Base-by-base conservation (phyloP, 1,284 basidiomycete genomes). In the Cutaneotrichosporon cyanovorans region DNA sequence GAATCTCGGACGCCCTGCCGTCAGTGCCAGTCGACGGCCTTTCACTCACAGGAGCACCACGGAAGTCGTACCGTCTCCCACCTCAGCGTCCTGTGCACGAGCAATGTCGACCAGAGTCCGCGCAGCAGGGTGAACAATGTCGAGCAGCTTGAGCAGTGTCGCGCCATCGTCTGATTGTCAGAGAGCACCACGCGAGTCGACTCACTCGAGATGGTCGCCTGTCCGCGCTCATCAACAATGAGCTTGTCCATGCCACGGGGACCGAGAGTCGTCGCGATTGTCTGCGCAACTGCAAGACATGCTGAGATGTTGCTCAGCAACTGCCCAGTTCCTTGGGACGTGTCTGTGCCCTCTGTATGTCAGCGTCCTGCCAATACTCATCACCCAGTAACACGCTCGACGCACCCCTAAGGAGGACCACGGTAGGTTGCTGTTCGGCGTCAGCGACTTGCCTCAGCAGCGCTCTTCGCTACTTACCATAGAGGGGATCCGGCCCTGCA, bases 181-280 rank as follows among this genome's bases (percentile, higher is more conserved):
- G 55, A 34, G 36, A 11, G 8, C 14, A 3, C 2, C 4, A 30
- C 21, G 1, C 20, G 9, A 14, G n/a, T 5, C 2, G 1, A 57
- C 69, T 48, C 51, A 72, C 70, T 93, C 22, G 92, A 96, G 68
- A 98, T 98, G 73, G 95, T 92, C 15, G 93, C 89, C 57, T 93
- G 84, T 45, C 93, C 92, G 48, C 90, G 82, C 57, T 88, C 84
- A 56, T 83, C 83, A 2, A 93, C 87, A 57, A 92, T 72, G 47
- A 98, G 78, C 73, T 97, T 98, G 75, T 97, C 93, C 92, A 97
- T 97, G 53, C 95, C 95, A 53, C 95, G 79, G 14, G 95, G 95
- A 15, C 95, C 95, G n/a, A 99, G 81, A 25, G 95, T 98, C 46
- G 83, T 91, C 14, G 95, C 81, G 48, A 96, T 80, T 1, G 87